Evolutionary conservation across 352 stramenopile genomes (phyloP).

Genomic region (Globisporangium perplexum): DNA sequence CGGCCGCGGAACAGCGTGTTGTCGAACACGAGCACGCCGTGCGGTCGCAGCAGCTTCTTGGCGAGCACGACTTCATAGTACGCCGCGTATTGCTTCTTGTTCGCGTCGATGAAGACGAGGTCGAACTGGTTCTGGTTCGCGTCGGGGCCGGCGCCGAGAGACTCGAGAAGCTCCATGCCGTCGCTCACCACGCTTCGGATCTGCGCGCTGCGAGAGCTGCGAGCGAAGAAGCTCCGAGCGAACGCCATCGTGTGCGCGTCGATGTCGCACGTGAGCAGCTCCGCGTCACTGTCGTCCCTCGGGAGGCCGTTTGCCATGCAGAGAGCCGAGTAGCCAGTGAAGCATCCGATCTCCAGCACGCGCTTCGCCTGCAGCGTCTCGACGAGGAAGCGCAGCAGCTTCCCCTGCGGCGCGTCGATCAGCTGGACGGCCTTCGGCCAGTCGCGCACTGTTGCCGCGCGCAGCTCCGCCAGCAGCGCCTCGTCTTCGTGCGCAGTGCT

Average conservation of each 20-base stretch:
- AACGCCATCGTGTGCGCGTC: slow-evolving; percentile 26
- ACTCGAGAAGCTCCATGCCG: background rate
- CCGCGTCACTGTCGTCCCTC: slow-evolving; percentile 4
- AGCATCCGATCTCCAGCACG: slow-evolving; percentile 91
- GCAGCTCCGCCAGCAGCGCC: slow-evolving; percentile 31
- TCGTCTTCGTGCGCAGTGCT: slow-evolving; percentile 17
- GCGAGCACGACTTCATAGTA: slow-evolving; percentile 89
- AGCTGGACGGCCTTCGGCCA: slow-evolving; percentile 57
- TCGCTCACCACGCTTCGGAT: background rate
- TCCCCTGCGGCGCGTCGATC: slow-evolving; percentile 52
- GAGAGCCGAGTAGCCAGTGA: slow-evolving; percentile 92
- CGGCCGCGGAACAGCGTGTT: too few relatives aligned
- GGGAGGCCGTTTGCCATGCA: slow-evolving; percentile 66
- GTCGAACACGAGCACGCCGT: too few relatives aligned
- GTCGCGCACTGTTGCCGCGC: slow-evolving; percentile 23
- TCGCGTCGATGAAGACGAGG: slow-evolving; percentile 93
- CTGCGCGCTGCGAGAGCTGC: slow-evolving; percentile 15
- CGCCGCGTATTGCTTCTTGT: slow-evolving; percentile 87
- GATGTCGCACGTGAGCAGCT: slow-evolving; percentile 57
- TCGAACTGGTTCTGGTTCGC: slow-evolving; percentile 71
- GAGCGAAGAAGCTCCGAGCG: slow-evolving; percentile 29
- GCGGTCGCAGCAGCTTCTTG: too few relatives aligned
- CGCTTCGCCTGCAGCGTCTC: slow-evolving; percentile 61
- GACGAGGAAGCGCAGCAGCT: slow-evolving; percentile 68
- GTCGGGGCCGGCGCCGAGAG: background rate